Evolutionary conservation across 176 grass and related monocot genomes (phyloP).

Genomic region (Carex littledalei): DNA sequence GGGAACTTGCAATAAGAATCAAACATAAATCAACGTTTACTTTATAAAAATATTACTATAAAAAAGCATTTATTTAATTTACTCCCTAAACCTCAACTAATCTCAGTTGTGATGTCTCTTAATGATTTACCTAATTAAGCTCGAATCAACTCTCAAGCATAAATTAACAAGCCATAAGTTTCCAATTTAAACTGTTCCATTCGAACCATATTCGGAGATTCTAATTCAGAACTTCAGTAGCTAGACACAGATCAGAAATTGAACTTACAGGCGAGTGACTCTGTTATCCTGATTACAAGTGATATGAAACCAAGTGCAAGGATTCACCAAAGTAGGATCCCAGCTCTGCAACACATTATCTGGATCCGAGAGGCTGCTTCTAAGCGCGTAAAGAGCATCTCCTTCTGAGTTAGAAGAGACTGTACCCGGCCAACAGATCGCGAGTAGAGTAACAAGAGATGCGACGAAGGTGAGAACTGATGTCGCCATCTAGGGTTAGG

Average conservation of each 20-base stretch:
- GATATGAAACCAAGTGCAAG: constrained; percentile 52
- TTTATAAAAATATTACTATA: neutral
- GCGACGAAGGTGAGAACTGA: constrained; percentile 13
- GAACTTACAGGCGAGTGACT: constrained; percentile 40
- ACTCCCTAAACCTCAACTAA: neutral
- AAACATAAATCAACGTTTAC: neutral
- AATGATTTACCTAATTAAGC: constrained; percentile 1
- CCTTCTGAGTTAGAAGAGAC: constrained; percentile 40
- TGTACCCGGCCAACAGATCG: constrained; percentile 3
- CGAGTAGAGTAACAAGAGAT: neutral
- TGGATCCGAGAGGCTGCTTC: constrained; percentile 30
- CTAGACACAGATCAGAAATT: neutral
- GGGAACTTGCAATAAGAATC: neutral
- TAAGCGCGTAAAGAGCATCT: constrained; percentile 37
- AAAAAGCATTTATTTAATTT: neutral
- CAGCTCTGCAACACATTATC: constrained; percentile 41
- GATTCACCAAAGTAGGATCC: constrained; percentile 43
- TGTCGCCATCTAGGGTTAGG: constrained; percentile 19
- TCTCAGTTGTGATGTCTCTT: neutral
- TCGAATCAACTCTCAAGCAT: neutral
- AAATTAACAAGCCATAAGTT: neutral
- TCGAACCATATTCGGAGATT: neutral
- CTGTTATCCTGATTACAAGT: constrained; percentile 46
- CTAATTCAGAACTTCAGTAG: neutral
- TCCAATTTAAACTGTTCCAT: neutral